Base-by-base conservation (phyloP, 345 rosid species). In the Citrus inodora region DNA sequence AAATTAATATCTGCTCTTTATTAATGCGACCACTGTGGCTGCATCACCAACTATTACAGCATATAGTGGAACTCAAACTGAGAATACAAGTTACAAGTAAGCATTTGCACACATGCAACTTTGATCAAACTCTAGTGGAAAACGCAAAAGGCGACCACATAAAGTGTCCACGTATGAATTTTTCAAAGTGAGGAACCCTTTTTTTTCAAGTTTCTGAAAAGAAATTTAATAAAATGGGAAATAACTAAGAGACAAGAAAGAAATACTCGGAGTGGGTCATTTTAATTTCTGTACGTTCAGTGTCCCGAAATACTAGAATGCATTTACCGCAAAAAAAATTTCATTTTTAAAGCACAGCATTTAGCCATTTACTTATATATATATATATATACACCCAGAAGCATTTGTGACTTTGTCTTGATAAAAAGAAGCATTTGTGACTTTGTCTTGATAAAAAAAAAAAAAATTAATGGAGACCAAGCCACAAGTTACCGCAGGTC, bases 281-380 rank as follows among this genome's bases (percentile, higher is more conserved):
- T 73, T 32, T 7, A 46, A 46, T 46, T 11, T 46, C 40, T 72
- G 81, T 80, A 78, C 82, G 82, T 82, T 82, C n/a, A 30, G 63
- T 62, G 75, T 83, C 81, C 73, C 40, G 10, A 59, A 61, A 72
- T 79, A 35, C 76, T n/a, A 48, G 24, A 77, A 53, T 67, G 14
- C 74, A 24, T 74, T 70, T 71, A 74, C 68, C 37, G 16, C 35
- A 68, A 14, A 75, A n/a, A 13, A 24, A 25, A 25, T 0, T 13
- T n/a, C 16, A 27, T 59, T 30, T 17, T 21, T 8, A 32, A 56
- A 17, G 14, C 27, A 30, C 64, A 46, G 55, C 6, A 38, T 6
- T 68, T 53, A 9, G 56, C 1, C 55, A 68, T 22, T 33, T 33
- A 33, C 40, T 22, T 25, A 27, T 13, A 30, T 42, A 42, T 11